phyloP scores from a whole-genome alignment of 768 basidiomycete species.

The Cubamyces sp. region DNA sequence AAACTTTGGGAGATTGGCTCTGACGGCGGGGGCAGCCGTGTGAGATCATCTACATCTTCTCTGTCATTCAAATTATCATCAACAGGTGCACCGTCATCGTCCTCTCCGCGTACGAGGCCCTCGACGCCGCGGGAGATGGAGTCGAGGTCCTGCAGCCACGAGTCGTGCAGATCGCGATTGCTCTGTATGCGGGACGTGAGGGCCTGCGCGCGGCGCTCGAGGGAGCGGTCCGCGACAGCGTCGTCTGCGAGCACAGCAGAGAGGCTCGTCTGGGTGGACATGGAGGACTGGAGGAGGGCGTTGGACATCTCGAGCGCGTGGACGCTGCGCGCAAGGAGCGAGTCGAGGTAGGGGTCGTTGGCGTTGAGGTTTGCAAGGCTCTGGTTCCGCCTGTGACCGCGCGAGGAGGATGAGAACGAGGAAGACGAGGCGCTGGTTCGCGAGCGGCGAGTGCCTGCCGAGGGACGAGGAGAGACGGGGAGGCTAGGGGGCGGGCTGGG shows the following conservation, averaged over 20 bases:
- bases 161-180: conserved; percentile 48
- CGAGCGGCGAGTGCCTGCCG: conserved; percentile 19
- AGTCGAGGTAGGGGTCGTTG: conserved; percentile 67
- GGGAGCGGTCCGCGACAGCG: conserved; percentile 45
- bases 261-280: conserved; percentile 66
- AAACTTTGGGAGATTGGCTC: conserved; percentile 36
- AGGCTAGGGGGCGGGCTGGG: conserved; percentile 37
- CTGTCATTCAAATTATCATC: conserved; percentile 8
- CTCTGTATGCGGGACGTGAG: conserved; percentile 56
- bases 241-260: conserved; percentile 54
- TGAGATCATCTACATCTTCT: conserved; percentile 7
- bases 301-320: conserved; percentile 89
- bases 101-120: conserved; percentile 45
- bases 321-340: conserved; percentile 80
- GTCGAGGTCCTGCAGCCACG: conserved; percentile 72
- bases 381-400: conserved; percentile 31
- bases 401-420: neutral
- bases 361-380: conserved; percentile 28
- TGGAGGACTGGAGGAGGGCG: conserved; percentile 72
- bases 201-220: conserved; percentile 53
- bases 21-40: neutral
- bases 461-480: conserved; percentile 41
- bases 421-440: conserved; percentile 11
- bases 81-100: conserved; percentile 7
- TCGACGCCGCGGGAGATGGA: conserved; percentile 69